Percentiles rank a stretch among this genome's conserved stretches.
Conservation (phyloP, 1,139 yeast species). For the Hanseniaspora gamundiae region DNA sequence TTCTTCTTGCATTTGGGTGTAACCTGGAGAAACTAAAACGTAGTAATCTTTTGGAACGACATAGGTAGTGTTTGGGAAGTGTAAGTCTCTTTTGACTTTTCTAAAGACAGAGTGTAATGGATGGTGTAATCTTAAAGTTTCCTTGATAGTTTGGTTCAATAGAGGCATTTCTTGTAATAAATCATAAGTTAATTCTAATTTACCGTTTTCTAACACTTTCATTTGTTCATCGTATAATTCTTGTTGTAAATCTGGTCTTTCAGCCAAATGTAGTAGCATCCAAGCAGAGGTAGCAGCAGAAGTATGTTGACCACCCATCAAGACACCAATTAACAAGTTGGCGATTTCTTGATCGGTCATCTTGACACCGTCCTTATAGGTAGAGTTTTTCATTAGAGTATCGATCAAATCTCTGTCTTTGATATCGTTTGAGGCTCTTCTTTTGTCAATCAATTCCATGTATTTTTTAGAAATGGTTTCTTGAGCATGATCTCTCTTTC, state of each 20-base stretch:
- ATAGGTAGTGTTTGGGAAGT: slow-evolving; percentile 68
- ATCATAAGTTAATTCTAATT: slow-evolving; percentile 61
- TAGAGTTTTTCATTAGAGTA: slow-evolving; percentile 66
- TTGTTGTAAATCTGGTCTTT: slow-evolving; percentile 71
- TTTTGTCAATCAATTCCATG: slow-evolving; percentile 58
- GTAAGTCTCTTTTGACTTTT: slow-evolving; percentile 67
- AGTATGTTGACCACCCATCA: slow-evolving; percentile 99
- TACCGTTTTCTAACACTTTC: slow-evolving; percentile 45
- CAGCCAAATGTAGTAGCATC: slow-evolving; percentile 85
- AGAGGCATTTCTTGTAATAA: slow-evolving; percentile 65
- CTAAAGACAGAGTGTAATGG: slow-evolving; percentile 95
- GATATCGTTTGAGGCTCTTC: slow-evolving; percentile 66
- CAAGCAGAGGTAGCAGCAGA: slow-evolving; percentile 94
- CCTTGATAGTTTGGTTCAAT: slow-evolving; percentile 74
- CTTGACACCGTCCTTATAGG: slow-evolving; percentile 83
- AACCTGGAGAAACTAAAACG: slow-evolving; percentile 90
- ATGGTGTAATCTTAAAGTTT: slow-evolving; percentile 88
- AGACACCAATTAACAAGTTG: slow-evolving; percentile 81
- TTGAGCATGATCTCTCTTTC: slow-evolving; percentile 82
- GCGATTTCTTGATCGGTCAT: slow-evolving; percentile 96
- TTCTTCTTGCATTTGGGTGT: slow-evolving; percentile 61
- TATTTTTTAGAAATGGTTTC: slow-evolving; percentile 67
- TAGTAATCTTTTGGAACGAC: slow-evolving; percentile 84
- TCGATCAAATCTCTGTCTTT: slow-evolving; percentile 84
- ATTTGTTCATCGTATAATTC: slow-evolving; percentile 65